A percentile compares a stretch with the other conserved stretches of the same genome.
Evolutionary conservation across 1,139 yeast species (phyloP).

Genomic region (Scheffersomyces insectosa): DNA sequence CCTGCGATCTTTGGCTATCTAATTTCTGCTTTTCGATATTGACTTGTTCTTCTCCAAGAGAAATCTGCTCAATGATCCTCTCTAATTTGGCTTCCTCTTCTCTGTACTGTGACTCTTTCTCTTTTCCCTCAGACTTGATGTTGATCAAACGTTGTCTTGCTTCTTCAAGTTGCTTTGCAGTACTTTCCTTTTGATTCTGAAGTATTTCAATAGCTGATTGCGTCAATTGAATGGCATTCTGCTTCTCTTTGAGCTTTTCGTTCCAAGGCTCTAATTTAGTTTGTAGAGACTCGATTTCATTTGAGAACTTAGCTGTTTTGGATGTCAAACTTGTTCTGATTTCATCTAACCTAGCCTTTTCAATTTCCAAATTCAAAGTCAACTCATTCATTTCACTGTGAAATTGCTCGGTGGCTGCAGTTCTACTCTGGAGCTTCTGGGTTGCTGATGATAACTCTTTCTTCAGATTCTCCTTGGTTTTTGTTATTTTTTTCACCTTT

Average conservation of each 20-base stretch:
- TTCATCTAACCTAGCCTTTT: constrained; percentile 56
- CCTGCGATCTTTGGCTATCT: constrained; percentile 51
- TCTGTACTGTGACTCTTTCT: constrained; percentile 47
- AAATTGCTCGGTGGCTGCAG: constrained; percentile 42
- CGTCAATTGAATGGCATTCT: constrained; percentile 64
- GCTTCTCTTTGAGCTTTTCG: constrained; percentile 62
- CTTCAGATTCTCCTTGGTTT: constrained; percentile 41
- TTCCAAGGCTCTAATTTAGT: constrained; percentile 83
- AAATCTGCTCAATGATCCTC: constrained; percentile 54
- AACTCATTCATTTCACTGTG: constrained; percentile 47
- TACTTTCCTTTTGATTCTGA: constrained; percentile 45
- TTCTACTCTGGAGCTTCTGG: constrained; percentile 47
- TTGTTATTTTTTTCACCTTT: constrained; percentile 64
- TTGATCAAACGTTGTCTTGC: constrained; percentile 48
- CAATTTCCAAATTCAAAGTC: constrained; percentile 46
- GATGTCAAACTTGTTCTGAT: constrained; percentile 69
- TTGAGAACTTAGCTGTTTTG: constrained; percentile 67
- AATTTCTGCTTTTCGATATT: constrained; percentile 48
- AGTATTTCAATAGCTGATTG: constrained; percentile 67
- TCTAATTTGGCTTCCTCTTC: constrained; percentile 46
- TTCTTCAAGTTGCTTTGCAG: constrained; percentile 46
- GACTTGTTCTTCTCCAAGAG: constrained; percentile 60
- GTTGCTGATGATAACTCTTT: constrained; percentile 42
- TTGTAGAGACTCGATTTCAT: constrained; percentile 64
- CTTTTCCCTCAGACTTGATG: constrained; percentile 54